A percentile compares a stretch with the other conserved stretches of the same genome.
phyloP scores from a whole-genome alignment of 2,329 filamentous ascomycete genomes.

The Podosphaera fusca region DNA sequence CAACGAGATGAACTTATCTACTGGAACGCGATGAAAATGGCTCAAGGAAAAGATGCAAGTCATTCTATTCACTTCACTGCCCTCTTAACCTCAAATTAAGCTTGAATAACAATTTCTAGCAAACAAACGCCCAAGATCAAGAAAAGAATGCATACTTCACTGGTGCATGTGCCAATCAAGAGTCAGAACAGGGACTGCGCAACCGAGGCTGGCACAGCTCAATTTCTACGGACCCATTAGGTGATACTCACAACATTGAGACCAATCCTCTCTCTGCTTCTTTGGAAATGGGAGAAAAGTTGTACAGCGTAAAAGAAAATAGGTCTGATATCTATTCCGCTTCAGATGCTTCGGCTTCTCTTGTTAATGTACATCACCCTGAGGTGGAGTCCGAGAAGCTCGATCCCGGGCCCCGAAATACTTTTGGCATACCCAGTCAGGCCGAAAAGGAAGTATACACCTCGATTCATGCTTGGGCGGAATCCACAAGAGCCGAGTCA shows the following conservation, averaged over 20 bases:
- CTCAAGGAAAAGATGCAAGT: slow-evolving; percentile 22
- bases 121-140: slow-evolving; percentile 23
- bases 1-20: slow-evolving; percentile 43
- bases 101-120: slow-evolving; percentile 15
- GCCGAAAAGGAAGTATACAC: slow-evolving; percentile 26
- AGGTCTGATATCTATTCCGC: slow-evolving; percentile 23
- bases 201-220: slow-evolving; percentile 24
- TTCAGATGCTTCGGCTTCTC: slow-evolving; percentile 7
- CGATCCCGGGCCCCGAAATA: not conserved
- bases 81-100: slow-evolving; percentile 9
- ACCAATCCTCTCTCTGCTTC: slow-evolving; percentile 22
- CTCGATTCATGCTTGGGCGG: slow-evolving; percentile 42
- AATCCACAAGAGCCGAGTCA: slow-evolving; percentile 14
- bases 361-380: slow-evolving; percentile 10
- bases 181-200: slow-evolving; percentile 22
- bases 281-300: slow-evolving; percentile 22
- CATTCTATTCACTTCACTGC: slow-evolving; percentile 6
- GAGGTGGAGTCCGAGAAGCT: slow-evolving; percentile 1
- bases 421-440: slow-evolving; percentile 14
- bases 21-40: slow-evolving; percentile 34
- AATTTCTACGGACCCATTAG: slow-evolving; percentile 34
- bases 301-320: slow-evolving; percentile 22
- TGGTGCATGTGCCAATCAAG: slow-evolving; percentile 22
- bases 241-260: slow-evolving; percentile 17
- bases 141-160: slow-evolving; percentile 35